Base-by-base conservation (phyloP, 805 yeast species). In the Pichia pseudocactophila region DNA sequence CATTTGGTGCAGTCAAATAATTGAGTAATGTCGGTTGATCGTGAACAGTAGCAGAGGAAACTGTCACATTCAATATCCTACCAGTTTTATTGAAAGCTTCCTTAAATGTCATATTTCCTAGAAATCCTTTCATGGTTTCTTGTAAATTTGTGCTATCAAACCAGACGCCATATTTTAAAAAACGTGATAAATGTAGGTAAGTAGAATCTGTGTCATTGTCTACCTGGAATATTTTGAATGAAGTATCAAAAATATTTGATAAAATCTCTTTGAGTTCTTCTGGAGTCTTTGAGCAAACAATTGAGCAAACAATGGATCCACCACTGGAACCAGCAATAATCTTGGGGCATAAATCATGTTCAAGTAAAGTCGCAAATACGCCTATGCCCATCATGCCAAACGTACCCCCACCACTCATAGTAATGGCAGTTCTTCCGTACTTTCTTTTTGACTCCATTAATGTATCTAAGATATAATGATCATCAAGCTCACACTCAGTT, bases 31-130 rank as follows among this genome's bases (percentile, higher is more conserved):
- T 68, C 3, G 96, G 95, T 59, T 87, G 95, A 54, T 94, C 98
- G 58, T 87, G 90, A 22, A 82, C 69, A 1, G 95, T 81, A 0
- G 94, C 89, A 1, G 96, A 83, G 0, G 97, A 87, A 0, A 92
- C 98, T 0, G 97, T 89, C 37, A 92, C 84, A 57, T 92, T 92
- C 46, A 92, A 67, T n/a, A 92, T 84, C 44, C 89, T 74, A 0
- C 97, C 95, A 0, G 97, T 89, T 53, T 96, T 75, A 57, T 92
- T 87, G 58, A 86, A 90, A 0, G 96, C 96, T 61, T 90, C 97
- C 54, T 87, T 78, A 57, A 92, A 90, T 0, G 98, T 92, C 49
- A 90, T 64, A 56, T 89, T 90, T 1, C 97, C 97, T 4, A 90
- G 68, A 49, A 90, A 76, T 4, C 70, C 78, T 39, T 73, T 73